Evolutionary conservation across 2,329 filamentous ascomycete species (phyloP).

Genomic region (Colletotrichum lentis): DNA sequence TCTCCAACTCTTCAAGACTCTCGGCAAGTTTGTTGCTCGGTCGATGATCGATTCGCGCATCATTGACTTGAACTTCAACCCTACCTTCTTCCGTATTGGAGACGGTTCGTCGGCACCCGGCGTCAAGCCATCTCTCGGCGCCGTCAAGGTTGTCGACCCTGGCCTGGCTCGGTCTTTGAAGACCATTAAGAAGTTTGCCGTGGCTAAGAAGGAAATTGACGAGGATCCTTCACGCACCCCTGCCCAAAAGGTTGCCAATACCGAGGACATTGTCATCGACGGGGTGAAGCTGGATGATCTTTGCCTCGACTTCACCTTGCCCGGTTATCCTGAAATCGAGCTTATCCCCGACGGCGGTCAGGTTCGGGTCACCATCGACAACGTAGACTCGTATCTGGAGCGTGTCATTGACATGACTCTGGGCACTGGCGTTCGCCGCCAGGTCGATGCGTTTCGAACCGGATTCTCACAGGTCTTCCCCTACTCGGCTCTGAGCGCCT

Average conservation of each 20-base stretch:
- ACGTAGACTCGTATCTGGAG: slow-evolving; percentile 88
- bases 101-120: slow-evolving; percentile 67
- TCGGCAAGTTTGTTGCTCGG: slow-evolving; percentile 96
- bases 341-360: slow-evolving; percentile 79
- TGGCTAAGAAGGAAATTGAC: slow-evolving; percentile 83
- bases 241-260: slow-evolving; percentile 74
- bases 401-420: slow-evolving; percentile 91
- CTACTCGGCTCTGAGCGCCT: slow-evolving; percentile 88
- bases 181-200: slow-evolving; percentile 84
- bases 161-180: slow-evolving; percentile 86
- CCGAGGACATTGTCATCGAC: slow-evolving; percentile 76
- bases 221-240: slow-evolving; percentile 71
- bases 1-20: slow-evolving; percentile 86
- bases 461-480: slow-evolving; percentile 98
- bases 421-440: slow-evolving; percentile 84
- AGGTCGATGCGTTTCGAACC: slow-evolving; percentile 87
- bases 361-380: slow-evolving; percentile 82
- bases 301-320: slow-evolving; percentile 91
- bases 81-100: slow-evolving; percentile 95
- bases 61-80: slow-evolving; percentile 96
- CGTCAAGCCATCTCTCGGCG: slow-evolving; percentile 84
- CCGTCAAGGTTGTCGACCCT: slow-evolving; percentile 88
- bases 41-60: slow-evolving; percentile 99
- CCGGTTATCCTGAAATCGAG: slow-evolving; percentile 88
- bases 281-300: slow-evolving; percentile 84